Conservation (phyloP, 305 asterid genomes). For the Fraxinus angustifolia region DNA sequence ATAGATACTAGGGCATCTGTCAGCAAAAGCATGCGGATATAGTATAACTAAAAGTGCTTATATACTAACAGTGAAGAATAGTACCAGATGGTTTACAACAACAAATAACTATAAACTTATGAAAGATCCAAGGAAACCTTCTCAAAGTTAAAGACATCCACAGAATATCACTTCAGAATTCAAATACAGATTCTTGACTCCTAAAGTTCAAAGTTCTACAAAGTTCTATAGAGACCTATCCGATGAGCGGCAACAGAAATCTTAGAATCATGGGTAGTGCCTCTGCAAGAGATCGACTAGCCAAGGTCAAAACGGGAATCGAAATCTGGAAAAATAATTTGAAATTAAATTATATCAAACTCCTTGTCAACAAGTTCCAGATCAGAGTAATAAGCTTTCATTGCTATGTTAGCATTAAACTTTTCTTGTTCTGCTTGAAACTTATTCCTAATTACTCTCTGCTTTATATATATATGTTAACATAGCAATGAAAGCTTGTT, state of each 20-base stretch:
- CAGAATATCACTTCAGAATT: not conserved
- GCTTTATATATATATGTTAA: not conserved
- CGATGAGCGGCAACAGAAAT: not conserved
- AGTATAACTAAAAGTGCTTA: not conserved
- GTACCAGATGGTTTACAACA: not conserved
- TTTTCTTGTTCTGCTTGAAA: not conserved
- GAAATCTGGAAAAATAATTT: not conserved
- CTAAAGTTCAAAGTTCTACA: not conserved
- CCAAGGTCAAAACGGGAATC: not conserved
- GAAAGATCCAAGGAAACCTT: not conserved
- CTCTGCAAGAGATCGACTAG: not conserved
- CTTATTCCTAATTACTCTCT: not conserved
- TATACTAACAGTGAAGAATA: not conserved
- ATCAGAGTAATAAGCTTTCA: not conserved
- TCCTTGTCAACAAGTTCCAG: not conserved
- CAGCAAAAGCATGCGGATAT: not conserved
- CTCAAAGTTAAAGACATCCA: not conserved
- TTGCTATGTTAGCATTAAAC: not conserved
- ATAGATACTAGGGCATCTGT: not conserved
- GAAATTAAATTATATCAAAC: not conserved
- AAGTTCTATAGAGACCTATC: not conserved
- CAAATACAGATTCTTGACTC: not conserved
- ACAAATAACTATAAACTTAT: not conserved
- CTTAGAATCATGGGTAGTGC: not conserved
- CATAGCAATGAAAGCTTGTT: too few species aligned